Conservation (phyloP, 2,329 filamentous ascomycete genomes). For the Bimuria novae-zelandiae region DNA sequence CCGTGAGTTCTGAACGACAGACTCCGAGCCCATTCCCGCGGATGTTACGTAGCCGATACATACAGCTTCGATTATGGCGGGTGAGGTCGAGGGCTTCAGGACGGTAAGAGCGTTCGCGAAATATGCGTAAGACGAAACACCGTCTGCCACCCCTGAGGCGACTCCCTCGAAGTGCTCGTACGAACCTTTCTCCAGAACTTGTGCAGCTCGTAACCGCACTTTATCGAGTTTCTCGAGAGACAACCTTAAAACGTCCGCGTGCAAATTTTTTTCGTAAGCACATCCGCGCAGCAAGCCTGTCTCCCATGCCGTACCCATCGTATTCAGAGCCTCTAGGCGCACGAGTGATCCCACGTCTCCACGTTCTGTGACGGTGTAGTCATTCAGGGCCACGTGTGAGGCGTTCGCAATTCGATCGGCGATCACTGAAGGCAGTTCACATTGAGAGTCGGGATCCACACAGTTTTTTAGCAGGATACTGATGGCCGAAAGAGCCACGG, state of each 20-base stretch:
- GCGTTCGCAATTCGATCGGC: conserved; percentile 34
- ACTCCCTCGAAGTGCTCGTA: conserved; percentile 12
- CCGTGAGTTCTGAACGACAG: conserved; percentile 71
- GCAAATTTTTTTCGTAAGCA: conserved; percentile 25
- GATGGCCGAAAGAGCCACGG: conserved; percentile 48
- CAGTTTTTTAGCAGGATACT: conserved; percentile 37
- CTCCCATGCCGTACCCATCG: conserved; percentile 57
- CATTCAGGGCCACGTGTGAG: conserved; percentile 64
- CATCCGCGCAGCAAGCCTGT: conserved; percentile 21
- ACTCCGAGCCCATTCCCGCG: conserved; percentile 77
- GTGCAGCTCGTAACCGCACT: conserved; percentile 60
- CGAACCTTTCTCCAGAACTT: conserved; percentile 33
- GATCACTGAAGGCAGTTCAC: conserved; percentile 11
- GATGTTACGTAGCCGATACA: conserved; percentile 72
- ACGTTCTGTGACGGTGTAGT: conserved; percentile 87
- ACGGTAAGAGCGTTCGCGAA: conserved; percentile 58
- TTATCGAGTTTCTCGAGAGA: conserved; percentile 90
- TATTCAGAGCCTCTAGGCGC: conserved; percentile 75
- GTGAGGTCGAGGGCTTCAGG: conserved; percentile 17
- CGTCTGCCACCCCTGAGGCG: conserved; percentile 17
- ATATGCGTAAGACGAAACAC: conserved; percentile 64
- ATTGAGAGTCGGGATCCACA: neutral
- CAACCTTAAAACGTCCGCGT: conserved; percentile 63
- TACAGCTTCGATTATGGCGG: conserved; percentile 48
- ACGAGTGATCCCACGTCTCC: conserved; percentile 91